Conservation (phyloP, 768 basidiomycete species). For the Pisolithus microcarpus region DNA sequence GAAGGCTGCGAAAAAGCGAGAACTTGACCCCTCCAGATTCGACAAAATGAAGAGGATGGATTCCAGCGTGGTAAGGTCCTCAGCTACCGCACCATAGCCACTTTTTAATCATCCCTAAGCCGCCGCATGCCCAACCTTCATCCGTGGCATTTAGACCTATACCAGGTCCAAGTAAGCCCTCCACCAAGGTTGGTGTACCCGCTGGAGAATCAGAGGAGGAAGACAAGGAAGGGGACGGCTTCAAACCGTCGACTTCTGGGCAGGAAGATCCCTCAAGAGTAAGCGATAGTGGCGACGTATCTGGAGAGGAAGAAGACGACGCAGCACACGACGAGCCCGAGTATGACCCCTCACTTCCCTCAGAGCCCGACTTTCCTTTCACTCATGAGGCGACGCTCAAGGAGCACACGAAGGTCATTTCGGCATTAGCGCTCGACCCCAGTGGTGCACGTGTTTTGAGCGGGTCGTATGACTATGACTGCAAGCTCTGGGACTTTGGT, state of each 20-base stretch:
- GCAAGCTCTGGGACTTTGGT: conserved; percentile 98
- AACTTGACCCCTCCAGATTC: conserved; percentile 70
- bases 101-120: conserved; percentile 14
- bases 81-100: conserved; percentile 7
- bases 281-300: conserved; percentile 14
- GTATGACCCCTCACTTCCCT: conserved; percentile 44
- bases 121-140: conserved; percentile 10
- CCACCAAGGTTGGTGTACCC: conserved; percentile 8
- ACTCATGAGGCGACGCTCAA: conserved; percentile 90
- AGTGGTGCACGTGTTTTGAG: conserved; percentile 88
- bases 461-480: conserved; percentile 96
- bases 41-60: conserved; percentile 65
- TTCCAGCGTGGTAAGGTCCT: conserved; percentile 16
- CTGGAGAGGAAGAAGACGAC: conserved; percentile 21
- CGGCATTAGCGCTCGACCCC: conserved; percentile 86
- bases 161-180: conserved; percentile 11
- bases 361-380: conserved; percentile 60
- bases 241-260: conserved; percentile 2
- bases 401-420: conserved; percentile 94
- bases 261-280: conserved; percentile 4
- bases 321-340: conserved; percentile 40
- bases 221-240: conserved; percentile 18
- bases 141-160: conserved; percentile 3
- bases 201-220: conserved; percentile 17
- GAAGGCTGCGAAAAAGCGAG: conserved; percentile 57